These are phyloP conservation scores for Venturia aucupariae DNA, from an alignment of 2,329 filamentous ascomycete genomes.

Conservation along the genomic window DNA sequence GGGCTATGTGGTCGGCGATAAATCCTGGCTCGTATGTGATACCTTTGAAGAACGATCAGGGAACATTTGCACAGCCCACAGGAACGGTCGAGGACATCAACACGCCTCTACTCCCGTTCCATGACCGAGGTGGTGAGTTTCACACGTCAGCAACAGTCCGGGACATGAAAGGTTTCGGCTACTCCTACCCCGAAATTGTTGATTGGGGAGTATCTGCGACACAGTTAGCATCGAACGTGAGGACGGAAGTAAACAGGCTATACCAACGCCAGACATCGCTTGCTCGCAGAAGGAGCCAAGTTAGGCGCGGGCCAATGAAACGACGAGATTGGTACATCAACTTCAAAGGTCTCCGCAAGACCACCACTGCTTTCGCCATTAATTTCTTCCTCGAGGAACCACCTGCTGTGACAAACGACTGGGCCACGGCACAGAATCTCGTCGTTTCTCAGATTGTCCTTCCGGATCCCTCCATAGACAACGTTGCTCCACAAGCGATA, in stretches of 20 bases:
- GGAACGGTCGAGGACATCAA: slow-evolving; percentile 4
- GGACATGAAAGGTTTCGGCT: slow-evolving; percentile 6
- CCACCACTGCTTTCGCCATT: neutral
- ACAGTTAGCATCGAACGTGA: slow-evolving; percentile 5
- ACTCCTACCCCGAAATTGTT: slow-evolving; percentile 5
- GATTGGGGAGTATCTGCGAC: slow-evolving; percentile 4
- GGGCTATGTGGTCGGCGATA: slow-evolving; percentile 11
- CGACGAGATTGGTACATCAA: slow-evolving; percentile 8
- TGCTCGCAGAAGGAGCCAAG: neutral
- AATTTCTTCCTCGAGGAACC: slow-evolving; percentile 12
- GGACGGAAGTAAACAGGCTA: neutral
- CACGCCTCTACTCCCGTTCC: slow-evolving; percentile 3
- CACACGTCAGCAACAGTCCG: neutral
- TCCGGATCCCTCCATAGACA: neutral
- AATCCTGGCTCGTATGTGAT: slow-evolving; percentile 6
- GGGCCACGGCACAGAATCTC: slow-evolving; percentile 8
- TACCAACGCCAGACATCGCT: slow-evolving; percentile 1
- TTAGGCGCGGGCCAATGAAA: neutral
- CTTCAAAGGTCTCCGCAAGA: neutral
- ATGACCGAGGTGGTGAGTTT: neutral
- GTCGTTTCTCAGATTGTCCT: slow-evolving; percentile 9
- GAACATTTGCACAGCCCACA: neutral
- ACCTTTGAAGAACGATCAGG: slow-evolving; percentile 1
- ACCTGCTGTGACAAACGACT: neutral
- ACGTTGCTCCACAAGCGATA: neutral